Evolutionary conservation across 331 rosid species (phyloP), one percentile per base, ranked within the genome.

Genomic region (Rosa hybrid): DNA sequence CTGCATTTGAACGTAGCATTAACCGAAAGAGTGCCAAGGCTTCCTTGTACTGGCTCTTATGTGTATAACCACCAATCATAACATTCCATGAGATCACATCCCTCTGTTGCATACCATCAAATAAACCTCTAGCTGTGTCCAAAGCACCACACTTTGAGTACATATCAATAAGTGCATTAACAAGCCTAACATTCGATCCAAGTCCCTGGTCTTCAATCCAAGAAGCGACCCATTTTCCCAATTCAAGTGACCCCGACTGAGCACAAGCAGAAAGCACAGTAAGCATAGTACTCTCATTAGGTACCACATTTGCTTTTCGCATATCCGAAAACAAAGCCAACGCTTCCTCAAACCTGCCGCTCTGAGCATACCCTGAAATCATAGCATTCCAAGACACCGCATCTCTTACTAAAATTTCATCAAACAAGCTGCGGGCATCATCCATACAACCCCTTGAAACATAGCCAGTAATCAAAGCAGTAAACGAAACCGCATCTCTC

Each of bases 301-400:
- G 94, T 0, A 70, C 41, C 42, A 88, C 74, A 76, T 86, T 77
- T 42, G 72, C 86, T 59, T 79, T 79, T 81, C 74, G 77, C 99
- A 91, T 95, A 78, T 77, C 89, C 50, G 34, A 20, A 67, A 92
- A 95, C 75, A 92, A 82, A 7, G 41, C 81, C 73, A 90, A 72
- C 1, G 90, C 98, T 76, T 91, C 97, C 59, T 87, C 86, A 82
- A 86, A 86, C n/a, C 81, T 87, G 50, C 71, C 78, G 41, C 86
- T 45, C 44, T 95, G 97, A 1, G 86, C 92, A 38, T 89, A 91
- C 27, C 91, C 99, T 0, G 98, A 82, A 87, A 93, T 88, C 92
- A 95, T 91, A 30, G 98, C 97, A 83, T 94, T 94, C 97, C 98
- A 91, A 1, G 90, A 80, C 63, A 92, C 98, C 20, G 85, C 90